Base-by-base conservation (phyloP, 768 basidiomycete genomes). In the Hebeloma cylindrosporum region DNA sequence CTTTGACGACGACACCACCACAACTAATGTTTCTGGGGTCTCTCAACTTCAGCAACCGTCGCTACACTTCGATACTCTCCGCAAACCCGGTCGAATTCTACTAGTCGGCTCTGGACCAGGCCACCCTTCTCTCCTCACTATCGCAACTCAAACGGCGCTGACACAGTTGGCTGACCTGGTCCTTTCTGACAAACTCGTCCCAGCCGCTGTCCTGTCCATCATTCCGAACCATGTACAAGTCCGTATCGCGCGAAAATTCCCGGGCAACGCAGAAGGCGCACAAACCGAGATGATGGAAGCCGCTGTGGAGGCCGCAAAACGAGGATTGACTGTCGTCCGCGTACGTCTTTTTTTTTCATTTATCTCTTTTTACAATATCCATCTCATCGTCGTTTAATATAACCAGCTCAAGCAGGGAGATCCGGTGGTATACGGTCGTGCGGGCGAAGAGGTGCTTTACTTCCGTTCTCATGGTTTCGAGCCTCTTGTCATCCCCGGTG, bases 91-190 rank as follows among this genome's bases (percentile, higher is more conserved):
- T 1, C 74, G 78, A n/a, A 96, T 97, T 43, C 70, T 91, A 31
- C 83, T 99, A 11, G 84, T 93, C 21, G 94, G 96, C 3, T 95
- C 93, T 10, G 96, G 96, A 2, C 93, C 96, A 1, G 96, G 96
- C 3, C 93, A 95, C 51, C 93, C 95, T 0, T 86, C 88, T 2
- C 77, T 99, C 13, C 81, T 99, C 40, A 97, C 96, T 1, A 66
- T 89, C 6, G 90, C 93, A 1, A 89, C 93, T 0, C 88, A 89
- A 54, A 77, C 74, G 13, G 81, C 87, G 0, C 77, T 99, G 31
- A 91, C 88, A 1, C 73, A 76, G 43, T 74, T 82, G 21, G 91
- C 93, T 1, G 84, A 95, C 52, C 71, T 96, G 18, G 90, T 98
- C 8, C 79, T 99, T 9, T 89, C 93, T 10, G 96, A 99, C 69